Evolutionary conservation across 2,329 filamentous ascomycete genomes (phyloP), one percentile per base, ranked within the genome.

Genomic region (Tolypocladium ovalisporum): DNA sequence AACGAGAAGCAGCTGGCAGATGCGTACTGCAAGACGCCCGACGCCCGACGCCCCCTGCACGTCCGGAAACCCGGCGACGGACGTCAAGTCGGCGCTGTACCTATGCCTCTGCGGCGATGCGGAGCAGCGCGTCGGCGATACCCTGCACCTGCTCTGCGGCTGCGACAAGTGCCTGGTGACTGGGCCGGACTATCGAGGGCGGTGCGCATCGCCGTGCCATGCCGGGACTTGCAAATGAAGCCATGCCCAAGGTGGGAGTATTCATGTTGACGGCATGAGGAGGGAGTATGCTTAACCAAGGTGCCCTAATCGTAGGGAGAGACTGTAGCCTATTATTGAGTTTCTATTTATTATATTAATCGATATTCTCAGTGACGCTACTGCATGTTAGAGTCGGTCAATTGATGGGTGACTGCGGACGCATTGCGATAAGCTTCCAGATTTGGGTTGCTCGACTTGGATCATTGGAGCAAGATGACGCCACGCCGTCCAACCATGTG

Each of bases 111-210:
- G 73, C 53, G 65, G 68, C 1, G 62, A 66, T 35, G 57, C 62
- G 1, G 65, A 70, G 8, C 68, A 72, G 56, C 61, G 70, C 17
- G 56, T 69, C 15, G 73, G 72, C 12, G 65, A 66, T 32, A 57
- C 66, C 57, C 60, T 75, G 42, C 68, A 75, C 35, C 65, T 75
- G n/a, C 56, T 75, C 12, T 73, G 72, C 57, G 69, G 71, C 2
- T 75, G 73, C 57, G 71, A 74, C 55, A 68, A 65, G 56, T 75
- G 73, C 58, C 64, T 75, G 40, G 71, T 73, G 40, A 64, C 72
- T 54, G 68, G 66, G 13, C 73, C 73, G 0, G 73, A 75, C 55
- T 75, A 66, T 52, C 66, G 73, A 59, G 73, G 71, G 49, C 67
- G 73, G 22, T 75, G 73, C 58, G 68, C 70, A 59, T 68, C 64